Base-by-base conservation (phyloP, 345 rosid genomes). In the Noccaea bulbosa region DNA sequence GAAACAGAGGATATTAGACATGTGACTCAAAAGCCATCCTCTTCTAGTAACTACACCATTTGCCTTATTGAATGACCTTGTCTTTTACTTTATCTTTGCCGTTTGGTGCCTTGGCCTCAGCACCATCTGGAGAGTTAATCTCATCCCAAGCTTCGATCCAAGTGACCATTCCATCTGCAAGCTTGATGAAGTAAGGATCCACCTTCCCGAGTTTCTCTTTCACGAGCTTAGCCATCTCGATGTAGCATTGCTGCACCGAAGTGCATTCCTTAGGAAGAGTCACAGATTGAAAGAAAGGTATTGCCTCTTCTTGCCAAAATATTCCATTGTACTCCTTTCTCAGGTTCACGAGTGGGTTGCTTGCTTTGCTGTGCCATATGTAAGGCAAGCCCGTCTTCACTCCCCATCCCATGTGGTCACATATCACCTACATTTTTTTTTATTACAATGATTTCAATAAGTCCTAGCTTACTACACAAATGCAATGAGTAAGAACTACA, bases 71-170 rank as follows among this genome's bases (percentile, higher is more conserved):
- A 52, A 0, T 43, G 35, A 16, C 56, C 22, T 9, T 54, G 57
- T 45, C 50, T 46, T 63, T 72, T 72, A 72, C 43, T 72, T 72
- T 38, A 8, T 15, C 40, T 27, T 46, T 39, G 0, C 50, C 24
- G 3, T 16, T 65, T 38, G 59, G 35, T 65, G 71, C 45, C 37
- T 55, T 38, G 16, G 59, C 59, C 44, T 56, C 58, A 3, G 45
- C 20, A 38, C 59, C 59, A 5, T 47, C 35, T 4, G n/a, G 14
- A 57, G 86, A 83, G 86, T 90, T 90, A 62, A 87, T 81, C 73
- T 88, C 97, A 33, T 88, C 93, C 97, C 97, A 90, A 10, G 88
- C 94, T 45, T 86, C 93, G 0, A 88, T 81, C 97, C 97, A 90
- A 7, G 94, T 85, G 52, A 86, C 83, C 97, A 90, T 88, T 66